These are phyloP conservation scores for Seiridium unicorne DNA, from an alignment of 2,329 filamentous ascomycete species.

Conservation along the genomic window DNA sequence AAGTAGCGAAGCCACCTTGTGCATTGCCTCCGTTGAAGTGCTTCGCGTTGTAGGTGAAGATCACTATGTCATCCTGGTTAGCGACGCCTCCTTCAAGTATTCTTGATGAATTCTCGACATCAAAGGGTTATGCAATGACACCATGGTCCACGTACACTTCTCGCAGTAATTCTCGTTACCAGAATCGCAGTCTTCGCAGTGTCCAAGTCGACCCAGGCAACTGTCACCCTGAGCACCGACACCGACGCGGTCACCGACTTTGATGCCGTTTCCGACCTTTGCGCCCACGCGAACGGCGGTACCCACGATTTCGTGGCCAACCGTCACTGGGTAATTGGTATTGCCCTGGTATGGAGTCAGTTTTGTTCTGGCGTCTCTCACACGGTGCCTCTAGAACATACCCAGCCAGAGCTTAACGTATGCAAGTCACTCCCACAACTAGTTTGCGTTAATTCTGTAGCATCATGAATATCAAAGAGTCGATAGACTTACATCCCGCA, in stretches of 20 bases:
- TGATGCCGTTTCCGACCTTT: constrained; percentile 30
- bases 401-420: not conserved
- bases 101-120: no score
- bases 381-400: not conserved
- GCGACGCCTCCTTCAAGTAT: no score
- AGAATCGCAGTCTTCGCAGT: constrained; percentile 19
- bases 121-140: no score
- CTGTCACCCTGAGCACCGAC: constrained; percentile 45
- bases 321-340: constrained; percentile 18
- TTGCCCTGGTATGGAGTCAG: not conserved
- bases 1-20: constrained; percentile 46
- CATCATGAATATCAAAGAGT: no score
- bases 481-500: not conserved
- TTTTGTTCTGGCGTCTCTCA: no score
- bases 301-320: constrained; percentile 50
- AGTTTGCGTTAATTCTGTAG: no score
- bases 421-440: not conserved
- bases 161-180: constrained; percentile 20
- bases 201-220: constrained; percentile 32
- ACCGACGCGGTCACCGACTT: constrained; percentile 51
- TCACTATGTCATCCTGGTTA: not conserved
- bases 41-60: constrained; percentile 39
- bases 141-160: constrained; percentile 10
- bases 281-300: constrained; percentile 38
- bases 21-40: constrained; percentile 48